Evolutionary conservation across 495 filamentous ascomycete genomes (phyloP).

Genomic region (Letharia lupina): DNA sequence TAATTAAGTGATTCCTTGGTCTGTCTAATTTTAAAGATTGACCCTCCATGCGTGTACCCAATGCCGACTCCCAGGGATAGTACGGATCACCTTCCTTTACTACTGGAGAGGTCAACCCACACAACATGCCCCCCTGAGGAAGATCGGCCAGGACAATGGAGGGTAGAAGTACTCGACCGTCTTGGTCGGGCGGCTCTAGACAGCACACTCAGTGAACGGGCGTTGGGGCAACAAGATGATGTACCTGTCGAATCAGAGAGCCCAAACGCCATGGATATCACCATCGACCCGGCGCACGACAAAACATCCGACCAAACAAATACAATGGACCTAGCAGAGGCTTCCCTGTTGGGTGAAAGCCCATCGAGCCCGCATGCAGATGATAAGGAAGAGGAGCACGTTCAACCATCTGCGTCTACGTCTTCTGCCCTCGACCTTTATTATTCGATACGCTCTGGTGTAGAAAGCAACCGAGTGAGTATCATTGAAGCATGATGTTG

Average conservation of each 20-base stretch:
- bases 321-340: slow-evolving; percentile 7
- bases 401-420: slow-evolving; percentile 6
- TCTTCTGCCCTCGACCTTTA: slow-evolving; percentile 21
- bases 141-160: slow-evolving; percentile 37
- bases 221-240: slow-evolving; percentile 38
- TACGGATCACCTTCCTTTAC: slow-evolving; percentile 34
- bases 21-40: not conserved
- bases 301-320: slow-evolving; percentile 5
- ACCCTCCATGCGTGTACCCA: slow-evolving; percentile 26
- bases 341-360: slow-evolving; percentile 8
- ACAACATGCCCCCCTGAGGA: slow-evolving; percentile 52
- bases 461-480: slow-evolving; percentile 22
- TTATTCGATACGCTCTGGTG: slow-evolving; percentile 18
- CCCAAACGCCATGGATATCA: slow-evolving; percentile 3
- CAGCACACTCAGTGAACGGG: slow-evolving; percentile 64
- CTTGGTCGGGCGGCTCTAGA: slow-evolving; percentile 16
- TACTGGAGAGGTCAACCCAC: slow-evolving; percentile 41
- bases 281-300: slow-evolving; percentile 1
- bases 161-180: slow-evolving; percentile 28
- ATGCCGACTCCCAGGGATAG: slow-evolving; percentile 55
- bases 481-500: not conserved
- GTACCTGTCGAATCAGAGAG: slow-evolving; percentile 6
- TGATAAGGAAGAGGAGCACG: slow-evolving; percentile 14
- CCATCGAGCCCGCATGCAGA: slow-evolving; percentile 14
- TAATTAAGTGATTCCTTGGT: slow-evolving; percentile 4